These are phyloP conservation scores for Coelastrella sp. DNA, from an alignment of 139 green algal genomes.

Conservation along the genomic window DNA sequence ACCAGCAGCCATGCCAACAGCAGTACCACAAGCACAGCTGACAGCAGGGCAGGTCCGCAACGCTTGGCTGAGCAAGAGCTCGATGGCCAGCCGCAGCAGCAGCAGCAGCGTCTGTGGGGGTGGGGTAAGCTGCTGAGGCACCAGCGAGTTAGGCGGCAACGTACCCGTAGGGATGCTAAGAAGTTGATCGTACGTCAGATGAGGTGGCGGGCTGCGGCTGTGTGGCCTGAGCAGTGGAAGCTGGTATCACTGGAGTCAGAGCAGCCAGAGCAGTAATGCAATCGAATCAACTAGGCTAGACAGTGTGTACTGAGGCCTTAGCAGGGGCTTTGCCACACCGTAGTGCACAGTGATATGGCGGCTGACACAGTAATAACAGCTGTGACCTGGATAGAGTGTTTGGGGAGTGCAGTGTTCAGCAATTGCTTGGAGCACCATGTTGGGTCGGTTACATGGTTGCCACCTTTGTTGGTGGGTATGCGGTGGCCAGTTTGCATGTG, in stretches of 20 bases:
- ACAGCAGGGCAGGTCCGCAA: neutral
- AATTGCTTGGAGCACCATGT: too few relatives aligned
- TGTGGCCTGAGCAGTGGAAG: slow-evolving; percentile 4
- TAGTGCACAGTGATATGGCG: too few relatives aligned
- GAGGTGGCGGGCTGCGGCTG: neutral
- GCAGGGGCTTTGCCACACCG: too few relatives aligned
- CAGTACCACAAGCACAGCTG: neutral
- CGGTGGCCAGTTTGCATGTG: too few relatives aligned
- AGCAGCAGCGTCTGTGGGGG: neutral
- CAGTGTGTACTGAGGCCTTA: too few relatives aligned
- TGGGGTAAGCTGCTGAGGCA: neutral
- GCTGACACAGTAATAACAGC: too few relatives aligned
- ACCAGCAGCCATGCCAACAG: neutral
- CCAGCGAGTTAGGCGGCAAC: neutral
- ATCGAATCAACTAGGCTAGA: too few relatives aligned
- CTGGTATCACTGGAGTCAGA: too few relatives aligned
- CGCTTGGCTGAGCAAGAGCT: neutral
- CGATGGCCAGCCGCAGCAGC: neutral
- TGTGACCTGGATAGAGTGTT: too few relatives aligned
- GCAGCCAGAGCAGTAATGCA: neutral
- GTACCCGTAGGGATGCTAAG: neutral
- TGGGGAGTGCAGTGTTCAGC: too few relatives aligned
- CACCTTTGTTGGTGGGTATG: too few relatives aligned
- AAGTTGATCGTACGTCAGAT: neutral
- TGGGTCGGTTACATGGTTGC: too few relatives aligned